Percentiles rank a stretch among this genome's conserved stretches.
phyloP scores from a whole-genome alignment of 805 yeast species.

The Maudiozyma serrabonitensis region DNA sequence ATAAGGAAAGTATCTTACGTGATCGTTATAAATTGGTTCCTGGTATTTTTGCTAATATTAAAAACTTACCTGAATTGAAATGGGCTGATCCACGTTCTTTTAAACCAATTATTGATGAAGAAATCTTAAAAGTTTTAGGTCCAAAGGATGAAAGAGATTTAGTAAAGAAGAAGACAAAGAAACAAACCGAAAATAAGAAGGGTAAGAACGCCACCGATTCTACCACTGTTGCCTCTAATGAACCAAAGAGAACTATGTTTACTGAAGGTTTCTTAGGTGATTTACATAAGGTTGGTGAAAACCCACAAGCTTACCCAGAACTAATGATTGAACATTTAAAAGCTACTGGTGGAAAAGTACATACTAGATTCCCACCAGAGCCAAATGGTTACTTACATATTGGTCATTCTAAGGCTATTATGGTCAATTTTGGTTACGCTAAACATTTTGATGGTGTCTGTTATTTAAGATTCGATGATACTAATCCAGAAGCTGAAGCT shows the following conservation, averaged over 20 bases:
- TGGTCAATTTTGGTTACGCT: slow-evolving; percentile 97
- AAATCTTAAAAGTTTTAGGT: slow-evolving; percentile 64
- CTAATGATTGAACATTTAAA: slow-evolving; percentile 71
- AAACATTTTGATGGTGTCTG: slow-evolving; percentile 78
- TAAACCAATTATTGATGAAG: slow-evolving; percentile 78
- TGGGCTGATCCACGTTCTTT: slow-evolving; percentile 88
- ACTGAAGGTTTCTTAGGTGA: slow-evolving; percentile 93
- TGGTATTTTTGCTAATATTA: slow-evolving; percentile 63
- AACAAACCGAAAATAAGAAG: slow-evolving; percentile 22
- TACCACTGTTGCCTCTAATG: slow-evolving; percentile 6
- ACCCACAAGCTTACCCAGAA: slow-evolving; percentile 84
- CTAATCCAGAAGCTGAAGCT: slow-evolving; percentile 98
- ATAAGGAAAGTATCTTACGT: slow-evolving; percentile 50
- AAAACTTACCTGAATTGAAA: slow-evolving; percentile 62
- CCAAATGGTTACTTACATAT: slow-evolving; percentile 98
- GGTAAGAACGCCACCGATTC: slow-evolving; percentile 18
- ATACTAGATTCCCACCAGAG: slow-evolving; percentile 94
- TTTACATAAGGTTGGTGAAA: slow-evolving; percentile 89
- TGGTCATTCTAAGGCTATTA: slow-evolving; percentile 96
- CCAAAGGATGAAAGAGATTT: slow-evolving; percentile 95
- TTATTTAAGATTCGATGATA: slow-evolving; percentile 90
- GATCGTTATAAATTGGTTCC: slow-evolving; percentile 78
- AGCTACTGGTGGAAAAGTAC: slow-evolving; percentile 72
- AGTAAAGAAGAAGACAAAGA: slow-evolving; percentile 46
- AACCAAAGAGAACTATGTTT: slow-evolving; percentile 63